A percentile compares a stretch with the other conserved stretches of the same genome.
Conservation (phyloP, 768 basidiomycete genomes). For the Trichaptum fuscoviolaceum region DNA sequence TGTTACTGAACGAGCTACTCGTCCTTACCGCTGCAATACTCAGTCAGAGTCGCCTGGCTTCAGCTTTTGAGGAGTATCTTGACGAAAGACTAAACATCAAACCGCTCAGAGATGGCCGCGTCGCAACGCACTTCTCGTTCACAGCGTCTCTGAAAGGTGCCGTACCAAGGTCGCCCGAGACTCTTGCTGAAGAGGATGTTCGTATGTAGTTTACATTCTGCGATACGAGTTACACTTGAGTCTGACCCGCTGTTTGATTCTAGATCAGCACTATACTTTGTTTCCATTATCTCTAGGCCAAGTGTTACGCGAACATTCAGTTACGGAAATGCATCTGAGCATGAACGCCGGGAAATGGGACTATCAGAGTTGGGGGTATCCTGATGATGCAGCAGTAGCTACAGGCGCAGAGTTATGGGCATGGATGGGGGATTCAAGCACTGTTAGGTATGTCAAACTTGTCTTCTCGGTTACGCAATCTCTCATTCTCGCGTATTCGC, state of each 20-base stretch:
- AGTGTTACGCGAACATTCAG: slow-evolving; percentile 77
- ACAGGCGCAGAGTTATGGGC: slow-evolving; percentile 89
- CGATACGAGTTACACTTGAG: not conserved
- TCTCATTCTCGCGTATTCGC: slow-evolving; percentile 4
- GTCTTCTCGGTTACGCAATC: not conserved
- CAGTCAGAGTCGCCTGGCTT: not conserved
- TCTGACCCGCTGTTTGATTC: slow-evolving; percentile 1
- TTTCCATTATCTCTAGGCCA: slow-evolving; percentile 87
- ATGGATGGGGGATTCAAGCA: slow-evolving; percentile 70
- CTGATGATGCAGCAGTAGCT: slow-evolving; percentile 68
- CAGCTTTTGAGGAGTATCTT: slow-evolving; percentile 29
- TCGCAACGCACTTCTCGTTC: slow-evolving; percentile 79
- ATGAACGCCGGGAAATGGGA: slow-evolving; percentile 93
- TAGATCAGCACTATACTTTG: slow-evolving; percentile 81
- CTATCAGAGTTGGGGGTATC: slow-evolving; percentile 78
- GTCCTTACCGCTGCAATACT: not conserved
- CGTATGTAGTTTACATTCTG: slow-evolving; percentile 30
- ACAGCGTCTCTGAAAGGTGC: slow-evolving; percentile 52
- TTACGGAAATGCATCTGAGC: slow-evolving; percentile 84
- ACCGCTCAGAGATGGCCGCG: slow-evolving; percentile 76
- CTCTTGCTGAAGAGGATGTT: slow-evolving; percentile 40
- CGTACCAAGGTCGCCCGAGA: slow-evolving; percentile 50
- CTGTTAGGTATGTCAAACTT: not conserved
- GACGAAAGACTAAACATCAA: slow-evolving; percentile 47
- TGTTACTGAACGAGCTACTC: not conserved